These are phyloP conservation scores for Russula sp. DNA, from an alignment of 768 basidiomycete species.

Conservation along the genomic window DNA sequence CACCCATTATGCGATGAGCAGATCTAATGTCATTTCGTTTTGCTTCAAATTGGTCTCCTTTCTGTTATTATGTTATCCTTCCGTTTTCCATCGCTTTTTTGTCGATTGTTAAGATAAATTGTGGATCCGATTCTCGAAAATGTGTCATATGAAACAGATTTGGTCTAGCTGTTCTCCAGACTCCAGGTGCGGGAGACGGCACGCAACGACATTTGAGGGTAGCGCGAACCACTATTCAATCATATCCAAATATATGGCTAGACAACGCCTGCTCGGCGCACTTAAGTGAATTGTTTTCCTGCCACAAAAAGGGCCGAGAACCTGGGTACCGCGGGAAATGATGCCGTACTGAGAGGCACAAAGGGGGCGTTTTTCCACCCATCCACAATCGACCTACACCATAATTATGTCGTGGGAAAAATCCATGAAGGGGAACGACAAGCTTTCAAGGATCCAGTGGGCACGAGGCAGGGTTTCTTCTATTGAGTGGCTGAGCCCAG, in stretches of 20 bases:
- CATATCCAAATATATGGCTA: background rate
- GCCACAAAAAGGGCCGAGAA: background rate
- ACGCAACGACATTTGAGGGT: background rate
- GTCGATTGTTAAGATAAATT: background rate
- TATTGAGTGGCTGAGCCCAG: background rate
- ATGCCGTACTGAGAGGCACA: no score
- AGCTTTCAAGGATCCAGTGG: background rate
- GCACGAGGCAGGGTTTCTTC: background rate
- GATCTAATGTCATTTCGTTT: background rate
- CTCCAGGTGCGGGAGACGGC: background rate
- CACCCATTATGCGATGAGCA: background rate
- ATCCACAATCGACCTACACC: no score
- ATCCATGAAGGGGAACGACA: no score
- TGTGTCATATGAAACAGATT: background rate
- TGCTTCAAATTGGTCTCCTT: background rate
- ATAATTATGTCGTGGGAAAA: no score
- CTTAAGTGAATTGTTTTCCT: background rate
- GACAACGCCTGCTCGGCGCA: background rate
- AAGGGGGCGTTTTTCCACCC: no score
- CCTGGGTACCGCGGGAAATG: no score
- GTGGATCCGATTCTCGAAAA: background rate
- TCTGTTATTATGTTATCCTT: background rate
- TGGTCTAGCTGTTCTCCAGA: background rate
- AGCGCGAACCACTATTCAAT: background rate
- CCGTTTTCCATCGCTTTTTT: background rate